These are phyloP conservation scores for Hypomyces rosellus DNA, from an alignment of 2,329 filamentous ascomycete species.

Conservation along the genomic window DNA sequence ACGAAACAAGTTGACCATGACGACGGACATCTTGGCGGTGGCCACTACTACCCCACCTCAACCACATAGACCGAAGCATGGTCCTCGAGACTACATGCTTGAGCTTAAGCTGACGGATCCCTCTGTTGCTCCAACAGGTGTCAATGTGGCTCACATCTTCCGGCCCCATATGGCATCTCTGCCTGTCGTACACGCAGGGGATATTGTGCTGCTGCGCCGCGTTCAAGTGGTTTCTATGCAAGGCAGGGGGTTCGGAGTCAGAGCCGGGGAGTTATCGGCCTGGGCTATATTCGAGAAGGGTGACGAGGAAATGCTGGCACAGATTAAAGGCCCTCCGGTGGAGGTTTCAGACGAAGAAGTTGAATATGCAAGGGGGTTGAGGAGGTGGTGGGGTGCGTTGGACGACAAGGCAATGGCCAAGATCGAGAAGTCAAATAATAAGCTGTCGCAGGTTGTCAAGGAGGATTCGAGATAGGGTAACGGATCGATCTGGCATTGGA, in stretches of 20 bases:
- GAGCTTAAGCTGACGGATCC: conserved; percentile 53
- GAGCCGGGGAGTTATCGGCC: conserved; percentile 48
- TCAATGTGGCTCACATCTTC: conserved; percentile 52
- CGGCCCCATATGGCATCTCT: conserved; percentile 52
- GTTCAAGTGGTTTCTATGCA: conserved; percentile 50
- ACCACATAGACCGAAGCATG: conserved; percentile 49
- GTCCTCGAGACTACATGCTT: conserved; percentile 54
- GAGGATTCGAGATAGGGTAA: conserved; percentile 20
- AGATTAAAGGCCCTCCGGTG: conserved; percentile 55
- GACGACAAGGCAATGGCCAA: conserved; percentile 41
- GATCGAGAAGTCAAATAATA: conserved; percentile 41
- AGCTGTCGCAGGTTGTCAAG: conserved; percentile 23
- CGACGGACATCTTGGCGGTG: conserved; percentile 49
- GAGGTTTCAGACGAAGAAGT: conserved; percentile 47
- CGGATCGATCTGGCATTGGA: no score
- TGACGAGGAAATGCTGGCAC: conserved; percentile 34
- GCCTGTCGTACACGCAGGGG: conserved; percentile 48
- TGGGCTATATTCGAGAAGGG: conserved; percentile 56
- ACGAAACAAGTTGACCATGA: conserved; percentile 42
- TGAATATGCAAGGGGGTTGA: conserved; percentile 42
- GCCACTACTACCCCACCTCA: conserved; percentile 44
- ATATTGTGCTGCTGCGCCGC: conserved; percentile 51
- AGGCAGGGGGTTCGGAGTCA: conserved; percentile 49
- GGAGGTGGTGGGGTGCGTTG: conserved; percentile 43
- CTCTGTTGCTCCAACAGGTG: conserved; percentile 42